Evolutionary conservation across 208 protist species (phyloP), one percentile per base, ranked within the genome.

Genomic region (Crithidia thermophila): DNA sequence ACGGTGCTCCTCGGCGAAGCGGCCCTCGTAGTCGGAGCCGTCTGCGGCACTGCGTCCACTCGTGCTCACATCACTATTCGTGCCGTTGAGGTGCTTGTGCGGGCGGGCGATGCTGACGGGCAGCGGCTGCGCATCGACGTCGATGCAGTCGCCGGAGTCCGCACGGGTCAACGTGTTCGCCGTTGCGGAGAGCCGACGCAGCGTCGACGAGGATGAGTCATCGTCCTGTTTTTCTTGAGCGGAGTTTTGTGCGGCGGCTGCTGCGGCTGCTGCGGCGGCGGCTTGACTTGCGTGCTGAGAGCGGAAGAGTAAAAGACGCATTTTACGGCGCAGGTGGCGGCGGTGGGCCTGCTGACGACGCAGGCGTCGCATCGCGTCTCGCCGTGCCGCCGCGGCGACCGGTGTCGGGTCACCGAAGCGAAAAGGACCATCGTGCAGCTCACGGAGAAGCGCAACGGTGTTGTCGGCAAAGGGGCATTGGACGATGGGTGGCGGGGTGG

Each of bases 341-440:
- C 68, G 68, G 34, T 63, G 42, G 7, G 59, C 40, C 53, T 75
- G 49, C 36, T 75, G 68, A 16, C 61, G 68, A 2, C 53, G 50
- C 13, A 75, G 67, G 36, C 68, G 68, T 0, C 60, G 68, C 60
- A 60, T 58, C 47, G 70, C 70, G 47, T 68, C 62, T 7, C 34
- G 52, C 10, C 70, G 63, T 13, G 64, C 65, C 7, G 67, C 67
- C 33, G 49, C 52, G 2, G 58, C 61, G 16, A 75, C 42, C 7
- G 72, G 47, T 7, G 68, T 78, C 16, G 72, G 64, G 21, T 71
- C 69, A 2, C 75, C 63, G 47, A 86, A 86, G 28, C 73, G 50
- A 52, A 82, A 86, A 7, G 80, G 80, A 0, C 80, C 80, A 53
- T 86, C 80, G 40, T 82, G 76, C 25, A 82, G 60, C 6, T 82